Base-by-base conservation (phyloP, 192 early-diverging fungal genomes). In the Entomortierella lignicola region DNA sequence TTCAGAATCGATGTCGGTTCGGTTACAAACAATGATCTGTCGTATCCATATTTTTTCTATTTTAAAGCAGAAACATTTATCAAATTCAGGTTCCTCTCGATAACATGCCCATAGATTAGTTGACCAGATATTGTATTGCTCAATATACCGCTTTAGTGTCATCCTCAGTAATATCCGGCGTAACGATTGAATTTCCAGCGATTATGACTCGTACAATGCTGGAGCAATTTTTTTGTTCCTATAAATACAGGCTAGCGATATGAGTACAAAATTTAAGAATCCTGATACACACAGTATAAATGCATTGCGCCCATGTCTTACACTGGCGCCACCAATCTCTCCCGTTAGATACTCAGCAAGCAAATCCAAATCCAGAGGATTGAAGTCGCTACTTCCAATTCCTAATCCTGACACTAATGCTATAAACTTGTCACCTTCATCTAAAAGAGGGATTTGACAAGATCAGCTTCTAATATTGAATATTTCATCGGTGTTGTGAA, bases 351-450 rank as follows among this genome's bases (percentile, higher is more conserved):
- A 95, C 70, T 98, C 96, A 12, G 87, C 64, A 43, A 98, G 71
- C 39, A 97, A 39, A 75, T 97, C 89, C 56, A 90, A 56, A 30
- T 90, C 86, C 65, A 94, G 72, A 11, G 83, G 81, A 27, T 83
- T 72, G 7, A 82, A 83, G 25, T 67, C 81, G 8, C 77, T 77
- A 0, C 68, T 67, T 15, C 87, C 92, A 56, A 94, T 84, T 58
- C 87, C 88, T 23, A 99, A 70, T 5, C 97, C 96, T 5, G 94
- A 95, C 1, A 96, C 82, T 41, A 98, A 51, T 10, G 94, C 96
- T 21, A 99, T 85, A 62, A 85, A 94, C 63, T 83, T 83, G 59
- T 91, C 88, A 13, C 72, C 73, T 23, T 80, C 77, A 41, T 71
- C 68, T 80, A 51, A 26, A 44, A 53, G 18, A n/a, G 47, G 20